Conservation (phyloP, 805 yeast genomes). For the Candida insectorum region DNA sequence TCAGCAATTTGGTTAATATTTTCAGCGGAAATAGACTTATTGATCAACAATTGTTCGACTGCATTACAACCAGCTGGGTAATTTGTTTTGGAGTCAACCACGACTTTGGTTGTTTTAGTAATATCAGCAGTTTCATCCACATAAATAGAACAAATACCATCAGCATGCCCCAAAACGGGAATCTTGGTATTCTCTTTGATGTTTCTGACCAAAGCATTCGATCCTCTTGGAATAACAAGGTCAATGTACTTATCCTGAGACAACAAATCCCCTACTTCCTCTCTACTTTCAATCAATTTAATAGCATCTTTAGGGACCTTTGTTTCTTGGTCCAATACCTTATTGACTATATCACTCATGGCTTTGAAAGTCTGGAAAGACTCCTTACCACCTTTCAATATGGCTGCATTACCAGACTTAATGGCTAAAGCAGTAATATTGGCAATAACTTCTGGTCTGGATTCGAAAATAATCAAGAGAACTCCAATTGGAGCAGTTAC, state of each 20-base stretch:
- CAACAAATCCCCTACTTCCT: constrained; percentile 81
- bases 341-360: constrained; percentile 69
- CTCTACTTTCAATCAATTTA: constrained; percentile 84
- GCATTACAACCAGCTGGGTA: constrained; percentile 99
- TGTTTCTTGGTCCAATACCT: constrained; percentile 54
- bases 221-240: constrained; percentile 97
- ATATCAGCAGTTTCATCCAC: constrained; percentile 76
- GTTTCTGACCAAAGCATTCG: constrained; percentile 82
- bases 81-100: constrained; percentile 87
- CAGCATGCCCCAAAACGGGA: constrained; percentile 98
- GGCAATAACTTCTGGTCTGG: constrained; percentile 98
- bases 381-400: constrained; percentile 96
- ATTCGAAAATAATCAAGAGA: constrained; percentile 85
- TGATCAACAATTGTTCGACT: constrained; percentile 77
- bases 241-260: constrained; percentile 87
- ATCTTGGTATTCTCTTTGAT: constrained; percentile 88
- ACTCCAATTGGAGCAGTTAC: constrained; percentile 95
- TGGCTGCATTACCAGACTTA: constrained; percentile 96
- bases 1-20: constrained; percentile 12
- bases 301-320: constrained; percentile 77
- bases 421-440: constrained; percentile 93
- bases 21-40: constrained; percentile 37
- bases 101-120: constrained; percentile 69
- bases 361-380: constrained; percentile 78
- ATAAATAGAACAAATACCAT: constrained; percentile 91